These are phyloP conservation scores for Aureobasidium sp. DNA, from an alignment of 2,329 filamentous ascomycete species.

Conservation along the genomic window DNA sequence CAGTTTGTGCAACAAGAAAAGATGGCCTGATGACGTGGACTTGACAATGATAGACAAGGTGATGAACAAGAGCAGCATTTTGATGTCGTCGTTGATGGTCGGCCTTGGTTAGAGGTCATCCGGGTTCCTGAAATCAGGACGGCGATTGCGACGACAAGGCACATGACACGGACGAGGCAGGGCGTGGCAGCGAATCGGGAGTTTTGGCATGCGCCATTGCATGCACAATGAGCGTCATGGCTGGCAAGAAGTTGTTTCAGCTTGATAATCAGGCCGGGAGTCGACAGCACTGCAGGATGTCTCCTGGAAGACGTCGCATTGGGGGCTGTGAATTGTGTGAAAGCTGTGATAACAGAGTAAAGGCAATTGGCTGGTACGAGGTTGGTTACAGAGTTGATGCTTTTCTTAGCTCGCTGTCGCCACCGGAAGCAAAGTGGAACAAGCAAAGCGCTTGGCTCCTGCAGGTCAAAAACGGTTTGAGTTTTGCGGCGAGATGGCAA, in stretches of 20 bases:
- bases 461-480: neutral
- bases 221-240: conserved; percentile 6
- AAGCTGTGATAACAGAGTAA: neutral
- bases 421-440: conserved; percentile 7
- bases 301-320: neutral
- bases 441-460: neutral
- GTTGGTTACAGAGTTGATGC: neutral
- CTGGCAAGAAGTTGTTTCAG: conserved; percentile 7
- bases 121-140: neutral
- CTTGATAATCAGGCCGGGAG: neutral
- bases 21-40: neutral
- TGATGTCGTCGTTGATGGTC: neutral
- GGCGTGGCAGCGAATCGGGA: neutral
- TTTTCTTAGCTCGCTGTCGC: conserved; percentile 2
- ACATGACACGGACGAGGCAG: neutral
- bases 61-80: neutral
- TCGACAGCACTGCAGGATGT: neutral
- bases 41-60: neutral
- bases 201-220: neutral
- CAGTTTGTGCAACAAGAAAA: neutral
- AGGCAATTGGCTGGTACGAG: neutral
- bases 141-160: neutral
- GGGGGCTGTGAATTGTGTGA: neutral
- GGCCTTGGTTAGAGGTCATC: neutral
- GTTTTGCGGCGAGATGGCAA: conserved; percentile 9